Conservation (phyloP, 1,284 basidiomycete genomes). For the Sanghuangporus weigelae region DNA sequence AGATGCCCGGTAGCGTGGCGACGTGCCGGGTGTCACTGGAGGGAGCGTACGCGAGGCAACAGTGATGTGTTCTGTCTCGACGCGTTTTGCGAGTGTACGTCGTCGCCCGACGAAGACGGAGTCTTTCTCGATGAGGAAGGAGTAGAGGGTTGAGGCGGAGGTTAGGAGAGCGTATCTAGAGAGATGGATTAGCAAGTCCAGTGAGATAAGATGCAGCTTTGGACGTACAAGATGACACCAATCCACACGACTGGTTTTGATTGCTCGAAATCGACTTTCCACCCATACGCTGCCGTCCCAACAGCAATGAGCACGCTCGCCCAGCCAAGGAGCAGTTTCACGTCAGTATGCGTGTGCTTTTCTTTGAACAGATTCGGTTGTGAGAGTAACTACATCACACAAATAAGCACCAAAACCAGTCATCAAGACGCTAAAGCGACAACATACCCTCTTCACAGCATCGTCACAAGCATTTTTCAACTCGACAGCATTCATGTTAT, state of each 20-base stretch:
- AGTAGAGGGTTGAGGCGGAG: constrained; percentile 65
- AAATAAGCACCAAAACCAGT: constrained; percentile 9
- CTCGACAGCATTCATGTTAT: constrained; percentile 75
- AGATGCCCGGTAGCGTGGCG: constrained; percentile 59
- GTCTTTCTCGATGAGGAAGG: constrained; percentile 76
- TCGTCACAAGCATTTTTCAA: constrained; percentile 91
- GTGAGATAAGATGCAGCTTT: background rate
- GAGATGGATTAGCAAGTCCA: background rate
- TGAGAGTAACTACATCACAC: constrained; percentile 59
- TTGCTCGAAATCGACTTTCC: constrained; percentile 80
- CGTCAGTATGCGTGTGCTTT: constrained; percentile 80
- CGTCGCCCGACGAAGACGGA: constrained; percentile 79
- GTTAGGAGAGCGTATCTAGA: constrained; percentile 71
- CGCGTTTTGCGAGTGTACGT: constrained; percentile 79
- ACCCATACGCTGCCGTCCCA: constrained; percentile 79
- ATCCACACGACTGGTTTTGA: constrained; percentile 75
- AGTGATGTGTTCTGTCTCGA: constrained; percentile 77
- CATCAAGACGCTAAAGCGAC: constrained; percentile 3
- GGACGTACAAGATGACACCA: constrained; percentile 67
- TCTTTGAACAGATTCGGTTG: constrained; percentile 80
- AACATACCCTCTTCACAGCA: constrained; percentile 79
- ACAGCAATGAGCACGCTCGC: constrained; percentile 74
- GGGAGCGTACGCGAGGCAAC: constrained; percentile 61
- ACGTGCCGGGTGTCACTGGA: constrained; percentile 32
- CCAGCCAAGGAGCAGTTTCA: constrained; percentile 82